Evolutionary conservation across 768 basidiomycete genomes (phyloP).

Genomic region (Trametes punicea): DNA sequence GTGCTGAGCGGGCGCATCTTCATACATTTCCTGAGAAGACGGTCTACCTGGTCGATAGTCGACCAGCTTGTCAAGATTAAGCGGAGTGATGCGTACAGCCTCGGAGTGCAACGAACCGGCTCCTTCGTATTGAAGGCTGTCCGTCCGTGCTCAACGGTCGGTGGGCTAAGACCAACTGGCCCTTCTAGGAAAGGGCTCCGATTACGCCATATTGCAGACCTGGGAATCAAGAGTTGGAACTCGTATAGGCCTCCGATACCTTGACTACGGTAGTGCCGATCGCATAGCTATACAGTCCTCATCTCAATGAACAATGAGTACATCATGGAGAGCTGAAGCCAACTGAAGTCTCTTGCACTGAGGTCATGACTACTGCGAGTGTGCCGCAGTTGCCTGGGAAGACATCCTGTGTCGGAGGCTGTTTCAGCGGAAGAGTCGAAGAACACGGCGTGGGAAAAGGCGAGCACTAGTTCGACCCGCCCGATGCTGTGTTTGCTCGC

Average conservation of each 20-base stretch:
- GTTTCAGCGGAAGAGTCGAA: neutral
- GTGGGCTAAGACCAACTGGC: neutral
- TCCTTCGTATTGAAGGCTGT: neutral
- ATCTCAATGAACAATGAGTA: too few species aligned
- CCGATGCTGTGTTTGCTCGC: slow-evolving; percentile 1
- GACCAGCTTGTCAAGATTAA: neutral
- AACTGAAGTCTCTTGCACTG: too few species aligned
- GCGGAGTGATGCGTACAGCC: neutral
- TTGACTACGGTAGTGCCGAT: too few species aligned
- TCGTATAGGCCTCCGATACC: too few species aligned
- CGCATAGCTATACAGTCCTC: too few species aligned
- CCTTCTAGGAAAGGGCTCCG: neutral
- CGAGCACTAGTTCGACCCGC: neutral
- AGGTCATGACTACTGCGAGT: neutral
- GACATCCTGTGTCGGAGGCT: neutral
- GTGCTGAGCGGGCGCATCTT: too few species aligned
- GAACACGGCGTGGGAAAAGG: slow-evolving; percentile 1
- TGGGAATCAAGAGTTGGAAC: neutral
- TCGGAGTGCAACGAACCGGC: neutral
- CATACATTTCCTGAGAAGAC: neutral
- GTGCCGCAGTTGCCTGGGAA: neutral
- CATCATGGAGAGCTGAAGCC: too few species aligned
- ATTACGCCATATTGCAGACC: neutral
- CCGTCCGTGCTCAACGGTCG: neutral
- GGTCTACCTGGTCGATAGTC: neutral